These are phyloP conservation scores for Gossypium lobatum DNA, from an alignment of 441 rosid genomes.

Conservation along the genomic window DNA sequence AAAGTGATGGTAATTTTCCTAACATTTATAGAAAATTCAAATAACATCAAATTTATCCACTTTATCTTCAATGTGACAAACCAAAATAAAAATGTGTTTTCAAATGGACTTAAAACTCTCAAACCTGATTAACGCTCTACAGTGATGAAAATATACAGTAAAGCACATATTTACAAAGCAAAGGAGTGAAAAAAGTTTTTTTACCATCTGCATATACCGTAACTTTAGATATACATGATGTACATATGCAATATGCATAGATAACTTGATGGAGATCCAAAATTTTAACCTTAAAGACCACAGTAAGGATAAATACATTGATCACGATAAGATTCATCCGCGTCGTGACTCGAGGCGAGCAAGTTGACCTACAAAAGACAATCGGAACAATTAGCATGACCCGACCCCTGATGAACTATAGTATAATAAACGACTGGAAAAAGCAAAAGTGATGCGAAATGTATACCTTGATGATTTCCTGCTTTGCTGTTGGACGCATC, in stretches of 20 bases:
- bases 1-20: too few species aligned
- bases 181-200: neutral
- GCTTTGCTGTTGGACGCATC: conserved; percentile 25
- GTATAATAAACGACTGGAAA: neutral
- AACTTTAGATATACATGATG: neutral
- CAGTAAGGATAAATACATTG: conserved; percentile 20
- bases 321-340: conserved; percentile 17
- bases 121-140: neutral
- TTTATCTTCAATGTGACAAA: neutral
- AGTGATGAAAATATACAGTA: neutral
- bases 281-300: conserved; percentile 35
- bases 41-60: neutral
- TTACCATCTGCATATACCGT: neutral
- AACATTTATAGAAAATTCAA: neutral
- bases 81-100: neutral
- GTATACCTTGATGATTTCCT: conserved; percentile 42
- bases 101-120: neutral
- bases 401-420: neutral
- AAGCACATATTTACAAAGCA: neutral
- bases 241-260: neutral
- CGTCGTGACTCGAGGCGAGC: conserved; percentile 26
- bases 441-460: neutral
- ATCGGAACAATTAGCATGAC: neutral
- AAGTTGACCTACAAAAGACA: conserved; percentile 39
- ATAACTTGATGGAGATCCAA: neutral